Conservation (phyloP, 441 rosid species). For the Adansonia gregorii region DNA sequence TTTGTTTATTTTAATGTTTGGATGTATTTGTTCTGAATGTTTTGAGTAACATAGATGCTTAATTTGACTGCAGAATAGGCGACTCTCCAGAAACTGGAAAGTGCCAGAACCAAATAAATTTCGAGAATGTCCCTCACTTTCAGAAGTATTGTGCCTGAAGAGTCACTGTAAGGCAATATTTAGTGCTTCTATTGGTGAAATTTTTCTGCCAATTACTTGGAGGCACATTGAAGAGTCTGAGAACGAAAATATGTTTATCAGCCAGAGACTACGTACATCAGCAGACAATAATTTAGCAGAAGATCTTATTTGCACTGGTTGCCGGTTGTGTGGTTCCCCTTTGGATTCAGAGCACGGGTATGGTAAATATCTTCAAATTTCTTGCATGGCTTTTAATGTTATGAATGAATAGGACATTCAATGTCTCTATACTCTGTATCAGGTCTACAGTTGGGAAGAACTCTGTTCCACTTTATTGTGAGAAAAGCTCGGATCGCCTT, state of each 20-base stretch:
- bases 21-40: background rate
- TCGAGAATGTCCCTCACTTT: slow-evolving; percentile 39
- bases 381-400: slow-evolving; percentile 12
- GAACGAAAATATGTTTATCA: slow-evolving; percentile 56
- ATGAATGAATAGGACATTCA: slow-evolving; percentile 16
- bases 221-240: slow-evolving; percentile 40
- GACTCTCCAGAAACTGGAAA: slow-evolving; percentile 56
- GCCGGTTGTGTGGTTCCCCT: slow-evolving; percentile 54
- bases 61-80: slow-evolving; percentile 32
- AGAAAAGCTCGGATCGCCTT: slow-evolving; percentile 49
- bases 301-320: slow-evolving; percentile 58
- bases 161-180: slow-evolving; percentile 39
- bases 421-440: slow-evolving; percentile 27
- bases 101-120: slow-evolving; percentile 41
- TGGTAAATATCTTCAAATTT: slow-evolving; percentile 24
- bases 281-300: slow-evolving; percentile 37
- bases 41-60: slow-evolving; percentile 18
- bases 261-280: slow-evolving; percentile 41
- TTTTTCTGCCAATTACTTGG: slow-evolving; percentile 54
- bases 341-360: slow-evolving; percentile 42
- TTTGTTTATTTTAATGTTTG: background rate
- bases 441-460: slow-evolving; percentile 36
- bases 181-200: slow-evolving; percentile 51
- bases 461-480: slow-evolving; percentile 43
- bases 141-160: slow-evolving; percentile 40